Evolutionary conservation across 495 filamentous ascomycete species (phyloP).

Genomic region (Penicillium taxi): DNA sequence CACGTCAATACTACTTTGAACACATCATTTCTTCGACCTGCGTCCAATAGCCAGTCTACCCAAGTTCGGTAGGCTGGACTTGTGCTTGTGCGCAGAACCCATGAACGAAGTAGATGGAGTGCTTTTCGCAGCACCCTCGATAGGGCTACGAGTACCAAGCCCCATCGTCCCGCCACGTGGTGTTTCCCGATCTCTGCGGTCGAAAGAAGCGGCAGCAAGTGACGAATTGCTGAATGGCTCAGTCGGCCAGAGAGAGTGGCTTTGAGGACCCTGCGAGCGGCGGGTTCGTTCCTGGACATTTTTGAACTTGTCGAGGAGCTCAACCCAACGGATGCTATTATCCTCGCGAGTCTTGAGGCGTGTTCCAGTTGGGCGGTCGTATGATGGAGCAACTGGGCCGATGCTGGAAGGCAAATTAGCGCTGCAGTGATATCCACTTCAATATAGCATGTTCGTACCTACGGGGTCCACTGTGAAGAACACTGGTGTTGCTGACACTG

Average conservation of each 20-base stretch:
- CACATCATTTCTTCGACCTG: slow-evolving; percentile 33
- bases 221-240: slow-evolving; percentile 20
- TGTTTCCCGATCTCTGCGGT: slow-evolving; percentile 38
- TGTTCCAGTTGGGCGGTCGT: slow-evolving; percentile 60
- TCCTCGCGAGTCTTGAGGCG: slow-evolving; percentile 80
- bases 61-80: slow-evolving; percentile 60
- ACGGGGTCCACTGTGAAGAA: slow-evolving; percentile 77
- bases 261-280: slow-evolving; percentile 36
- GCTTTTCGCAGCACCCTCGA: slow-evolving; percentile 1
- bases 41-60: slow-evolving; percentile 60
- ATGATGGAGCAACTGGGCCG: slow-evolving; percentile 14
- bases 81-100: slow-evolving; percentile 44
- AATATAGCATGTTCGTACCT: slow-evolving; percentile 50
- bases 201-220: slow-evolving; percentile 23
- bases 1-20: neutral
- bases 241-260: slow-evolving; percentile 22
- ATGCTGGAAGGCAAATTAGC: slow-evolving; percentile 12
- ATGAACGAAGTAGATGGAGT: slow-evolving; percentile 28
- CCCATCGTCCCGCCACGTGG: slow-evolving; percentile 26
- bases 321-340: slow-evolving; percentile 77
- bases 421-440: neutral
- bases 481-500: slow-evolving; percentile 93
- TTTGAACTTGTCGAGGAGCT: slow-evolving; percentile 95
- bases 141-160: neutral
- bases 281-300: slow-evolving; percentile 75